Evolutionary conservation across 352 stramenopile species (phyloP).

Genomic region (Elongisporangium undulatum): DNA sequence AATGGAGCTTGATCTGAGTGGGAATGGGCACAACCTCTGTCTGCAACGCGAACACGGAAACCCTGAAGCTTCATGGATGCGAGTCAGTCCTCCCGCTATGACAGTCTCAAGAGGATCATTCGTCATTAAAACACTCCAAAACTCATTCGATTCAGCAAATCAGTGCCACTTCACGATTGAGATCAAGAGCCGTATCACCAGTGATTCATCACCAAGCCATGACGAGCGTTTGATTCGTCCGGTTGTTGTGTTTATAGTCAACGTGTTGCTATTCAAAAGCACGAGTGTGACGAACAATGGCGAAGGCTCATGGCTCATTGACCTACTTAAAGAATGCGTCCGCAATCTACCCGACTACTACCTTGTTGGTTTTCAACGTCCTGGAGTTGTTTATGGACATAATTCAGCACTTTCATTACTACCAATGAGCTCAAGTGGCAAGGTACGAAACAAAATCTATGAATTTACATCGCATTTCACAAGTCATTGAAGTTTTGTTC

Average conservation of each 20-base stretch:
- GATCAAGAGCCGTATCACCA: background rate
- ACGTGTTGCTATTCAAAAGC: slow-evolving; percentile 22
- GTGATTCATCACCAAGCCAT: background rate
- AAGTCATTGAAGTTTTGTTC: background rate
- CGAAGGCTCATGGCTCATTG: slow-evolving; percentile 10
- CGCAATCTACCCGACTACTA: slow-evolving; percentile 3
- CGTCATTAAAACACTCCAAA: background rate
- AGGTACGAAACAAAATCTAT: slow-evolving; percentile 6
- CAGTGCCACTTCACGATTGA: slow-evolving; percentile 1
- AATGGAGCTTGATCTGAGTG: slow-evolving; percentile 14
- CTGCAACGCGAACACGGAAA: background rate
- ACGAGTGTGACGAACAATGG: slow-evolving; percentile 13
- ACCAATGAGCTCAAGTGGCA: slow-evolving; percentile 6
- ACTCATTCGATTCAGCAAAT: background rate
- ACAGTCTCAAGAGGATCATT: background rate
- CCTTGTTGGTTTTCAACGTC: slow-evolving; percentile 3
- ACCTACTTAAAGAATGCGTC: slow-evolving; percentile 12
- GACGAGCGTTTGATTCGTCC: background rate
- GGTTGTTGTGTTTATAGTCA: slow-evolving; percentile 24
- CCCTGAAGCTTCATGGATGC: background rate
- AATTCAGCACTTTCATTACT: background rate
- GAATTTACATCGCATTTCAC: background rate
- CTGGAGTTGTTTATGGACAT: background rate
- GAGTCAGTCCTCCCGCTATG: background rate
- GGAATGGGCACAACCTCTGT: slow-evolving; percentile 4